These are phyloP conservation scores for Aschersonia sp. DNA, from an alignment of 2,329 filamentous ascomycete species.

Conservation along the genomic window DNA sequence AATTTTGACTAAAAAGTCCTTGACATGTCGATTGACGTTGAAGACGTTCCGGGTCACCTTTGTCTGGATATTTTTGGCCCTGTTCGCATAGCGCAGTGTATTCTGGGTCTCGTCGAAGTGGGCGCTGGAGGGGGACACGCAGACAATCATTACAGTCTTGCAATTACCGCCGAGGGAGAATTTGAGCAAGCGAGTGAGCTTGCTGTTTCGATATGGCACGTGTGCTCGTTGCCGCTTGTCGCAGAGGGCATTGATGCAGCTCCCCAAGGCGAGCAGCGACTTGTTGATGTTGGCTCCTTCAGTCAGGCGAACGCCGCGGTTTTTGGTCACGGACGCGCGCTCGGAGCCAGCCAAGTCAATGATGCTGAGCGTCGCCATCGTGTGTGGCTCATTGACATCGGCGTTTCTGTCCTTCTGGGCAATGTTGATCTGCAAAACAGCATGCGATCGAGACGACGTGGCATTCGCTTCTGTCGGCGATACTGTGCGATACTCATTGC, in stretches of 20 bases:
- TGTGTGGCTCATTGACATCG: conserved; percentile 83
- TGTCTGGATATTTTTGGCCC: conserved; percentile 98
- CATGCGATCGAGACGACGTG: conserved; percentile 91
- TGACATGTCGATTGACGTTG: conserved; percentile 97
- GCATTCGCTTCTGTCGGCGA: conserved; percentile 96
- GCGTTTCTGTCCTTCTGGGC: conserved; percentile 90
- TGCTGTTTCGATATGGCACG: conserved; percentile 94
- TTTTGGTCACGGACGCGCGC: conserved; percentile 90
- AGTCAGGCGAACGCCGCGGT: conserved; percentile 75
- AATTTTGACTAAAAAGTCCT: conserved; percentile 98
- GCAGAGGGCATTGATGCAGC: conserved; percentile 96
- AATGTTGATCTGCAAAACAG: conserved; percentile 92
- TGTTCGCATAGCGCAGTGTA: conserved; percentile 89
- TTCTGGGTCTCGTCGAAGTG: conserved; percentile 99
- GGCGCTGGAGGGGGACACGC: conserved; percentile 86
- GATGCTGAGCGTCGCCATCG: conserved; percentile 95
- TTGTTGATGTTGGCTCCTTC: conserved; percentile 99
- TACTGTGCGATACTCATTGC: conserved; percentile 88
- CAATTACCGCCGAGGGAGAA: conserved; percentile 97
- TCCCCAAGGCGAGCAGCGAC: conserved; percentile 81
- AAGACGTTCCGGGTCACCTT: conserved; percentile 99
- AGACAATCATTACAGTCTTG: conserved; percentile 99
- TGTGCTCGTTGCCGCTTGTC: conserved; percentile 85
- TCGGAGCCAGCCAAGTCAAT: conserved; percentile 96
- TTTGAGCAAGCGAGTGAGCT: conserved; percentile 86